Percentiles rank a stretch among this genome's conserved stretches.
phyloP scores from a whole-genome alignment of 768 basidiomycete species.

The Tremella yokohamensis region DNA sequence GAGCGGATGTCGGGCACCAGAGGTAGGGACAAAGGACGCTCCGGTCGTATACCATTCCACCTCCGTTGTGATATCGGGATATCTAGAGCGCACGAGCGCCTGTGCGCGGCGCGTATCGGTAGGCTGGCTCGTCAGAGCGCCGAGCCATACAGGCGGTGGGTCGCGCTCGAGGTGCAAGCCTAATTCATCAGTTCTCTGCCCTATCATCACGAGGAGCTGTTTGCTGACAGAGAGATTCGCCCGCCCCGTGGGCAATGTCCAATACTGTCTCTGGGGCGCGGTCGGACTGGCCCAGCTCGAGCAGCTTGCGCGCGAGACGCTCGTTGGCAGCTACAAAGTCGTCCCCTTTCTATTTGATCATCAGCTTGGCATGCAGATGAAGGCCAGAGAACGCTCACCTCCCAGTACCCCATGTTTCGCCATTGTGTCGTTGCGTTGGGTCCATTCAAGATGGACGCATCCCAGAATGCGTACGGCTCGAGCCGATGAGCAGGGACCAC shows the following conservation, averaged over 20 bases:
- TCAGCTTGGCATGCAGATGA: neutral
- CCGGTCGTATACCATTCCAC: conserved; percentile 27
- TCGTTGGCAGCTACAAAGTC: conserved; percentile 29
- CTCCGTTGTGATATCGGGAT: conserved; percentile 10
- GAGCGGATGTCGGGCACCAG: conserved; percentile 35
- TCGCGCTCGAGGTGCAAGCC: conserved; percentile 25
- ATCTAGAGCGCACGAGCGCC: conserved; percentile 12
- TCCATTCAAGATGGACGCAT: conserved; percentile 2
- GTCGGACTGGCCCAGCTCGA: conserved; percentile 26
- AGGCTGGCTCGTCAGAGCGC: conserved; percentile 30
- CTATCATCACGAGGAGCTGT: neutral
- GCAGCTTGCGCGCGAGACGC: conserved; percentile 29
- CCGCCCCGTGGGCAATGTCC: conserved; percentile 44
- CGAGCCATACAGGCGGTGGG: conserved; percentile 23
- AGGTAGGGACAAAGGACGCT: conserved; percentile 22
- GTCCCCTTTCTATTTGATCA: conserved; percentile 19
- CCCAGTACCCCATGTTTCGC: conserved; percentile 45
- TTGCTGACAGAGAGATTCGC: conserved; percentile 36
- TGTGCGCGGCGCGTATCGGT: conserved; percentile 22
- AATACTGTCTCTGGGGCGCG: conserved; percentile 23
- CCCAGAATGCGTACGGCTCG: conserved; percentile 1
- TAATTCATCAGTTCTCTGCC: conserved; percentile 10
- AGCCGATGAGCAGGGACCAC: neutral
- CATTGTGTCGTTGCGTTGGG: conserved; percentile 15
- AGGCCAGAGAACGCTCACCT: conserved; percentile 21